Evolutionary conservation across 2,329 filamentous ascomycete genomes (phyloP).

Genomic region (Blastomyces gilchristii): DNA sequence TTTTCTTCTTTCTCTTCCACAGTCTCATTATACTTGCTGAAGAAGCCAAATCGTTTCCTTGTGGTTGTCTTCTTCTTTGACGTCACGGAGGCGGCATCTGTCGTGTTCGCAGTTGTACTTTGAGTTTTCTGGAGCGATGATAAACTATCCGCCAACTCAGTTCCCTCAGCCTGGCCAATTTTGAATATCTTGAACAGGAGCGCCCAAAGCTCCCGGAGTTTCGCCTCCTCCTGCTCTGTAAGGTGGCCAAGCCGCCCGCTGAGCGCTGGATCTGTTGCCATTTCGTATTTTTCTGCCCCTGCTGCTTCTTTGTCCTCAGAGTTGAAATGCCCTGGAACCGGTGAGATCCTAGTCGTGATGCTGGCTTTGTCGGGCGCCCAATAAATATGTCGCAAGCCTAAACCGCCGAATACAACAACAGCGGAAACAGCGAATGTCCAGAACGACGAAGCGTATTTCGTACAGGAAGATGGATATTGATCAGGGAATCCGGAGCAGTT

Average conservation of each 20-base stretch:
- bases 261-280: conserved; percentile 25
- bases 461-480: conserved; percentile 13
- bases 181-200: conserved; percentile 64
- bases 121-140: conserved; percentile 17
- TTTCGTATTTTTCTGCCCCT: conserved; percentile 20
- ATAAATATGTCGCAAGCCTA: conserved; percentile 28
- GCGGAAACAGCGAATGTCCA: conserved; percentile 30
- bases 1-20: conserved; percentile 40
- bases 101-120: conserved; percentile 19
- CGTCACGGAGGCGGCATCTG: conserved; percentile 19
- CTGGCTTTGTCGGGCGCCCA: conserved; percentile 11
- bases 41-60: conserved; percentile 63
- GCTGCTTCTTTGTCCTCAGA: conserved; percentile 4
- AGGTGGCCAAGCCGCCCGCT: conserved; percentile 71
- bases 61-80: conserved; percentile 46
- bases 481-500: neutral
- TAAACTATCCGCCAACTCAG: conserved; percentile 8
- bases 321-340: neutral
- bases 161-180: conserved; percentile 54
- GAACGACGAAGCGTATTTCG: conserved; percentile 28
- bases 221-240: conserved; percentile 79
- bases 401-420: conserved; percentile 26
- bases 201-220: conserved; percentile 78
- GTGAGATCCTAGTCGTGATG: neutral
- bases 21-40: conserved; percentile 49